These are phyloP conservation scores for Daldinia decipiens DNA, from an alignment of 495 filamentous ascomycete species.

Conservation along the genomic window DNA sequence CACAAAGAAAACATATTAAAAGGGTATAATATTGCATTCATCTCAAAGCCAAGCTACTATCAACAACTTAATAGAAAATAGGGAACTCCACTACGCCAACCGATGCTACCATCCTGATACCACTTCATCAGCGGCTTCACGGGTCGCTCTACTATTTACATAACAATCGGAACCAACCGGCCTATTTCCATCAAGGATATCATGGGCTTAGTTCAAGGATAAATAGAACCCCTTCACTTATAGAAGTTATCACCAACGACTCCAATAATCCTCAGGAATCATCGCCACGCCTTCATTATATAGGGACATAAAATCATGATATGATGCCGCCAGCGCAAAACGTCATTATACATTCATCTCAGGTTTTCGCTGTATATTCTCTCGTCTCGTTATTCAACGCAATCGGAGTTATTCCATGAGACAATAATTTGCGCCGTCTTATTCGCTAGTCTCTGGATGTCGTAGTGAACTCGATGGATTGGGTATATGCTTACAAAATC, in stretches of 20 bases:
- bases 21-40: not conserved
- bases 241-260: slow-evolving; percentile 7
- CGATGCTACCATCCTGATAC: slow-evolving; percentile 12
- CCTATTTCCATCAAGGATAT: slow-evolving; percentile 33
- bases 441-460: slow-evolving; percentile 10
- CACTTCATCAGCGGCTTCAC: not conserved
- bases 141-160: not conserved
- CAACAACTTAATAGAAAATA: slow-evolving; percentile 1
- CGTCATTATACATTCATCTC: slow-evolving; percentile 34
- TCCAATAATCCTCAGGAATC: slow-evolving; percentile 1
- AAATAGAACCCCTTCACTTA: not conserved
- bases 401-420: slow-evolving; percentile 6
- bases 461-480: slow-evolving; percentile 17
- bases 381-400: slow-evolving; percentile 8
- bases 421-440: slow-evolving; percentile 10
- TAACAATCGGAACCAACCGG: not conserved
- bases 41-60: not conserved
- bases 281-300: not conserved
- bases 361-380: slow-evolving; percentile 19
- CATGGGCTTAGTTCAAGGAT: slow-evolving; percentile 4
- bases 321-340: slow-evolving; percentile 12
- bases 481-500: slow-evolving; percentile 34
- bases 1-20: not conserved
- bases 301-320: slow-evolving; percentile 13
- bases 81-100: slow-evolving; percentile 34